These are phyloP conservation scores for Daedaleopsis sinensis DNA, from an alignment of 768 basidiomycete species.

Conservation along the genomic window DNA sequence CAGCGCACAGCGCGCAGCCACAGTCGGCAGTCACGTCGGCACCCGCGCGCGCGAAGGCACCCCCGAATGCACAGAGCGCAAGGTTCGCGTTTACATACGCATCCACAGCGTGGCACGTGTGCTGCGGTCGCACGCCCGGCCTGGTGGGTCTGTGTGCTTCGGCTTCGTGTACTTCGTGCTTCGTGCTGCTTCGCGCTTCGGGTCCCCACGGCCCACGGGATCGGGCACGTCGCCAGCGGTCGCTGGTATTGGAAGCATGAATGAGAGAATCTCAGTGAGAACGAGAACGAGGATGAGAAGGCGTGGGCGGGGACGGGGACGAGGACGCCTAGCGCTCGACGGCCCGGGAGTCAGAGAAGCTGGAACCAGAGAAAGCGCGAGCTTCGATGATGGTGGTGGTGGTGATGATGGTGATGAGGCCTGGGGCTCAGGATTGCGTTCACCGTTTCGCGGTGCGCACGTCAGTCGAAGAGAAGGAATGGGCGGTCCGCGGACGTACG, in stretches of 20 bases:
- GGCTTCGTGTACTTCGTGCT: too few relatives aligned
- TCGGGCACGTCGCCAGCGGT: too few relatives aligned
- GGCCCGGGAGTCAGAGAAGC: too few relatives aligned
- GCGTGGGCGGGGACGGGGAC: too few relatives aligned
- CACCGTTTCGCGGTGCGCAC: too few relatives aligned
- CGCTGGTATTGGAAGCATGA: too few relatives aligned
- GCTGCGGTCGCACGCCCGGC: not conserved
- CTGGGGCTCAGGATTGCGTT: not conserved
- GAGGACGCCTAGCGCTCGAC: too few relatives aligned
- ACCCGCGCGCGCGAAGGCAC: not conserved
- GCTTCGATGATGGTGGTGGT: not conserved
- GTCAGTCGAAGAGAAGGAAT: not conserved
- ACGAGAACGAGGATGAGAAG: too few relatives aligned
- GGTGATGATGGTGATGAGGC: not conserved
- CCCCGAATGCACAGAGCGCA: not conserved
- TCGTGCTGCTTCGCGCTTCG: too few relatives aligned
- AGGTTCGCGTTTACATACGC: conserved; percentile 12
- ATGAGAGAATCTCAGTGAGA: too few relatives aligned
- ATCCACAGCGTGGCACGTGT: conserved; percentile 7
- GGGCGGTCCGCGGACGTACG: too few relatives aligned
- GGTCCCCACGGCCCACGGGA: too few relatives aligned
- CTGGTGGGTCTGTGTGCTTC: not conserved
- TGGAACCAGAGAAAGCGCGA: not conserved
- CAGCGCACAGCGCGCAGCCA: not conserved
- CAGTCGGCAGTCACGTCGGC: not conserved